Evolutionary conservation across 2,329 filamentous ascomycete genomes (phyloP).

Genomic region (Magnaporthiopsis rhizophila): DNA sequence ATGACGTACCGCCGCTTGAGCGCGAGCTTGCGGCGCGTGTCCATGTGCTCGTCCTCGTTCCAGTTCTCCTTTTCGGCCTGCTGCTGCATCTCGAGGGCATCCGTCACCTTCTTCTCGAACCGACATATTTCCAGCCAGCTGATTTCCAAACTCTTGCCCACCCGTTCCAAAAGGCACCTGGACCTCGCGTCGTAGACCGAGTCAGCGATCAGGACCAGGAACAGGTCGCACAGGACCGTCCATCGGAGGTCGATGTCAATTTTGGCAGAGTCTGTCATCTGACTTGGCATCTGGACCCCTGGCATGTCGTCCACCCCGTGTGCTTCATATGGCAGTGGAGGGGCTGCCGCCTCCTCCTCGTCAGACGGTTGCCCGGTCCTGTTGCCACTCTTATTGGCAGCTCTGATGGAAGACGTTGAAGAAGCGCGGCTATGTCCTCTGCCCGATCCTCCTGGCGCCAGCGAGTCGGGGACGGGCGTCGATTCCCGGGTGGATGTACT

Average conservation of each 20-base stretch:
- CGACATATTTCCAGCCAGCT: constrained; percentile 89
- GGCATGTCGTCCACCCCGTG: constrained; percentile 64
- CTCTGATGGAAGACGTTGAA: not conserved
- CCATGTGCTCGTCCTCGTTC: constrained; percentile 95
- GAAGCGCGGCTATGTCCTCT: not conserved
- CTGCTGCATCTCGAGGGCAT: constrained; percentile 96
- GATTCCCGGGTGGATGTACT: not conserved
- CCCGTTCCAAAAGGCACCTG: constrained; percentile 71
- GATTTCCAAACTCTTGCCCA: constrained; percentile 73
- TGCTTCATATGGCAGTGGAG: constrained; percentile 53
- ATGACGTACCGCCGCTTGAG: constrained; percentile 80
- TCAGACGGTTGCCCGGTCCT: constrained; percentile 4
- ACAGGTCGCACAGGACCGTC: constrained; percentile 94
- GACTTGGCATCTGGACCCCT: constrained; percentile 72
- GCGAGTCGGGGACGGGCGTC: not conserved
- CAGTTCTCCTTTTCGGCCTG: constrained; percentile 90
- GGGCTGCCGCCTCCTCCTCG: constrained; percentile 40
- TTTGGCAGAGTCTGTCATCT: constrained; percentile 71
- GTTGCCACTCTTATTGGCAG: not conserved
- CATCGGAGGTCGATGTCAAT: constrained; percentile 94
- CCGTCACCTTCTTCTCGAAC: constrained; percentile 95
- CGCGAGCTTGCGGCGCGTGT: constrained; percentile 71
- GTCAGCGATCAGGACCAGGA: constrained; percentile 93
- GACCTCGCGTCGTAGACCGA: constrained; percentile 88
- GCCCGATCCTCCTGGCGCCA: not conserved